Evolutionary conservation across 2,329 filamentous ascomycete species (phyloP).

Genomic region (Kalaharituber pfeilii): DNA sequence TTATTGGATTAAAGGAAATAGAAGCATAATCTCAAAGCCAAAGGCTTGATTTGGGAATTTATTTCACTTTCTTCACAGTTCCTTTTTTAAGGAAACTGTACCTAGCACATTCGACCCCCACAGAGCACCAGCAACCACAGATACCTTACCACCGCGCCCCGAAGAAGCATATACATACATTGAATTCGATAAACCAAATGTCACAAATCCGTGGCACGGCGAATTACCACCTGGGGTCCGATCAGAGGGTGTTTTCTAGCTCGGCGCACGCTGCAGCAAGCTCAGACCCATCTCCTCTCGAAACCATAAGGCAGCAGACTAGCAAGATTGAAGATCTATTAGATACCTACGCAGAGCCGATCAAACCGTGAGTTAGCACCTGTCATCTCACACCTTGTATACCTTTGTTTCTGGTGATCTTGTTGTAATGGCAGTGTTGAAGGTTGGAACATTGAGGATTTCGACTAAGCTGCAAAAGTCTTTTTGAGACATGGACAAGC

Average conservation of each 20-base stretch:
- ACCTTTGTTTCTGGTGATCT: neutral
- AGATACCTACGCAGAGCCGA: slow-evolving; percentile 69
- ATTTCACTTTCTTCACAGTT: too few relatives aligned
- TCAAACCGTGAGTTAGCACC: slow-evolving; percentile 64
- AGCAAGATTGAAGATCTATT: slow-evolving; percentile 95
- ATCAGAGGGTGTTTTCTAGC: slow-evolving; percentile 27
- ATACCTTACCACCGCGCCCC: neutral
- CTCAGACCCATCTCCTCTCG: slow-evolving; percentile 41
- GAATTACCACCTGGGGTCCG: slow-evolving; percentile 27
- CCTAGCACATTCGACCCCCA: too few relatives aligned
- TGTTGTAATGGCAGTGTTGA: neutral
- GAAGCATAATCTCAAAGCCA: too few relatives aligned
- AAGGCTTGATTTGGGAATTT: too few relatives aligned
- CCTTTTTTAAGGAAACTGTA: too few relatives aligned
- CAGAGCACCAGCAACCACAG: too few relatives aligned
- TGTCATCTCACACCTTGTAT: too few relatives aligned
- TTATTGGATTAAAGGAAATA: too few relatives aligned
- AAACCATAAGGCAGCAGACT: slow-evolving; percentile 81
- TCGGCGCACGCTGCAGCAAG: slow-evolving; percentile 24
- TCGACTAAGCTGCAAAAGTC: too few relatives aligned
- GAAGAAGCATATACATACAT: neutral
- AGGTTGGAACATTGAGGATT: too few relatives aligned
- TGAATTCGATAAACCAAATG: slow-evolving; percentile 29
- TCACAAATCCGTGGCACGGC: slow-evolving; percentile 42
- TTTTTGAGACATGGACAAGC: too few relatives aligned